Evolutionary conservation across 768 basidiomycete species (phyloP).

Genomic region (Termitomyces titanicus): DNA sequence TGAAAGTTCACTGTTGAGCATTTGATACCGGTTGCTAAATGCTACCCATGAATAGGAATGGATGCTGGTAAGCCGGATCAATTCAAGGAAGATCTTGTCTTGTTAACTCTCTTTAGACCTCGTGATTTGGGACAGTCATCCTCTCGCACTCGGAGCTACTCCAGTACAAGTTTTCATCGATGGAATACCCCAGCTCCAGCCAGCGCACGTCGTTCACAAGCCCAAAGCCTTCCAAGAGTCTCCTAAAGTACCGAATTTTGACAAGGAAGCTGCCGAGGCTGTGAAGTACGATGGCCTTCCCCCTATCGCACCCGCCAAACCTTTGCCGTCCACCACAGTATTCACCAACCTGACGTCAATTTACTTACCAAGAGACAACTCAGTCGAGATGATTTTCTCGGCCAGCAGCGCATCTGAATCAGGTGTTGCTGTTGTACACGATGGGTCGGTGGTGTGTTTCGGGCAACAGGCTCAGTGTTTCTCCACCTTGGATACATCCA

Average conservation of each 20-base stretch:
- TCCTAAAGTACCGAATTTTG: slow-evolving; percentile 68
- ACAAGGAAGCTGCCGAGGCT: slow-evolving; percentile 59
- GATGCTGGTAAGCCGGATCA: slow-evolving; percentile 57
- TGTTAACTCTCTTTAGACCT: slow-evolving; percentile 43
- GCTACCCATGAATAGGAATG: slow-evolving; percentile 44
- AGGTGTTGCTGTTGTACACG: slow-evolving; percentile 35
- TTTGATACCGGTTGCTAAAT: not conserved
- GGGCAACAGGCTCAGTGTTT: slow-evolving; percentile 29
- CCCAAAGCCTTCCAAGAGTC: slow-evolving; percentile 36
- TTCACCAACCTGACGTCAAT: slow-evolving; percentile 65
- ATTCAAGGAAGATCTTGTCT: not conserved
- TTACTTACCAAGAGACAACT: slow-evolving; percentile 26
- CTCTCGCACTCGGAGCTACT: slow-evolving; percentile 81
- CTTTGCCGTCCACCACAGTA: slow-evolving; percentile 32
- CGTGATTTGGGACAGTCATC: slow-evolving; percentile 83
- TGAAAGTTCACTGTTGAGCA: slow-evolving; percentile 14
- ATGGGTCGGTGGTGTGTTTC: slow-evolving; percentile 51
- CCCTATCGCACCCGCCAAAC: slow-evolving; percentile 49
- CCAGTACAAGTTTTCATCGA: slow-evolving; percentile 89
- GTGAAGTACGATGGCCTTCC: slow-evolving; percentile 72
- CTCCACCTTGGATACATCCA: slow-evolving; percentile 12
- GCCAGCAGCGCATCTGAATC: slow-evolving; percentile 15
- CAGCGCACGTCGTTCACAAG: slow-evolving; percentile 49
- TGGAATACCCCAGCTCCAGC: slow-evolving; percentile 70
- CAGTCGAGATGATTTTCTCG: slow-evolving; percentile 27